Evolutionary conservation across 805 yeast genomes (phyloP), one percentile per base, ranked within the genome.

Genomic region (Pichia californica): DNA sequence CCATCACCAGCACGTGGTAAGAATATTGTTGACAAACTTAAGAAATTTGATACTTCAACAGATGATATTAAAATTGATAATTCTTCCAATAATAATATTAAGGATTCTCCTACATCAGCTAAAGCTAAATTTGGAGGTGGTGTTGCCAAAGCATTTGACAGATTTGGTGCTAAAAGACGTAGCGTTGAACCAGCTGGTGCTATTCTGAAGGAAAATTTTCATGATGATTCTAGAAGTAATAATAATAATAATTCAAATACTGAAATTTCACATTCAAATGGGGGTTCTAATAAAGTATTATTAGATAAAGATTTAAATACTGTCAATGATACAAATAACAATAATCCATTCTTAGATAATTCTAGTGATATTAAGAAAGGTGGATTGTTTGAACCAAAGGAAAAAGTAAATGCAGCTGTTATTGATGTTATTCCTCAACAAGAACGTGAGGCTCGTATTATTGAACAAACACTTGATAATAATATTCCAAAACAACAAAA

Each of bases 151-250:
- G 60, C 58, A 3, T 57, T 61, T 41, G 59, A 57, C 23, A 59
- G 59, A 44, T 59, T 62, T 52, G 62, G 61, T 28, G 58, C 56
- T 1, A 62, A 47, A 21, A 58, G 62, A 47, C 53, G 57, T 29
- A 35, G 44, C n/a, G 31, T 25, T 29, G 44, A 38, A 19, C 27
- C 29, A 13, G 21, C 14, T 29, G 31, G 11, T 14, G 36, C 37
- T 14, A 16, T 9, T 21, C 7, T 10, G 3, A 28, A 25, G 15
- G 21, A 36, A 16, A 16, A 13, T 13, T 18, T 21, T 8, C 23
- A 21, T 9, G 31, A 15, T 13, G 36, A n/a, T 15, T 13, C 26
- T 16, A 55, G 6, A 11, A 19, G 20, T n/a, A 18, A 6, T 33
- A 20, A 45, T 15, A 23, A 20, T 21, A 20, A 8, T 3, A 19